A percentile compares a stretch with the other conserved stretches of the same genome.
phyloP scores from a whole-genome alignment of 2,329 filamentous ascomycete genomes.

The Stachybotrys chlorohalonatus region DNA sequence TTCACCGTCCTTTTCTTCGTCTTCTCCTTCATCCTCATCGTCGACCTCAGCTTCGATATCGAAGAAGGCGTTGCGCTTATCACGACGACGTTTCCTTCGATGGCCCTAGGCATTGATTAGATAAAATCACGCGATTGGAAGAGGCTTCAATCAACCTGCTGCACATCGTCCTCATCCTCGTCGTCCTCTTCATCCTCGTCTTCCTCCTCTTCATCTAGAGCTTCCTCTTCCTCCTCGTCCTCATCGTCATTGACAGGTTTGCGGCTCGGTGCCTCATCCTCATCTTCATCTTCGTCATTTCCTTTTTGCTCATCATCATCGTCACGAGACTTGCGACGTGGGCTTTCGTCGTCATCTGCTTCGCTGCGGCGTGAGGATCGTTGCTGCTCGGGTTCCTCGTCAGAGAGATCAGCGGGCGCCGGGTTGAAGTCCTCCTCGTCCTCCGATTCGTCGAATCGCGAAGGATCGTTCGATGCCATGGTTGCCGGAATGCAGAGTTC shows the following conservation, averaged over 20 bases:
- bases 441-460: conserved; percentile 53
- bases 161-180: conserved; percentile 59
- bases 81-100: conserved; percentile 73
- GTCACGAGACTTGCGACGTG: conserved; percentile 12
- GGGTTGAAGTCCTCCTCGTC: conserved; percentile 91
- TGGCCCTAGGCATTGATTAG: conserved; percentile 35
- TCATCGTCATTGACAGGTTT: conserved; percentile 10
- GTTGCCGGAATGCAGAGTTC: conserved; percentile 9
- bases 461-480: conserved; percentile 39
- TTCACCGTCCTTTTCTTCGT: conserved; percentile 82
- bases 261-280: background rate
- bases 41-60: conserved; percentile 98
- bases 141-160: conserved; percentile 37
- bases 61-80: conserved; percentile 77
- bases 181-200: conserved; percentile 52
- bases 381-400: conserved; percentile 38
- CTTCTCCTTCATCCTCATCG: conserved; percentile 80
- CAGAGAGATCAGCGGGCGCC: conserved; percentile 61
- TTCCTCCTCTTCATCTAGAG: conserved; percentile 31
- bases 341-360: conserved; percentile 25
- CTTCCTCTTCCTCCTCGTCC: conserved; percentile 24
- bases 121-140: background rate
- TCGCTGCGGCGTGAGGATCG: conserved; percentile 27
- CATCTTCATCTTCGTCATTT: conserved; percentile 26
- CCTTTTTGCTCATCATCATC: conserved; percentile 27